Percentiles rank a stretch among this genome's conserved stretches.
These are phyloP conservation scores for Fraxinus anomala DNA, from an alignment of 257 asterid species.

Conservation along the genomic window DNA sequence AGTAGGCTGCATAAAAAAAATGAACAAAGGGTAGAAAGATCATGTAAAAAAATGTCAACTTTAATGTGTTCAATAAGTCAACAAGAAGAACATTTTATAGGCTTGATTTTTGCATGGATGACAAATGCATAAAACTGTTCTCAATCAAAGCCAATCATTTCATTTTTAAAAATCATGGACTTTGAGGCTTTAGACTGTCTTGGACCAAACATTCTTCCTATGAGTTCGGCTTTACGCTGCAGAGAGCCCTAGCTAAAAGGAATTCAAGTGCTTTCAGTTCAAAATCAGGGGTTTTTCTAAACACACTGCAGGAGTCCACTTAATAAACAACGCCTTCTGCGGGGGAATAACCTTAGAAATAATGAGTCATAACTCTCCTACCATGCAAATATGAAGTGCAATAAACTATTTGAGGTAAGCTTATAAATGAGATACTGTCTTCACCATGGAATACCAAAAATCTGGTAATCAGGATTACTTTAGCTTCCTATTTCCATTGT, in stretches of 20 bases:
- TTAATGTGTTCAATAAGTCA: conserved; percentile 14
- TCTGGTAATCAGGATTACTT: background rate
- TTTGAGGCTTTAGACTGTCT: conserved; percentile 2
- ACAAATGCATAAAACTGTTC: background rate
- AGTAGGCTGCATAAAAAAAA: conserved; percentile 15
- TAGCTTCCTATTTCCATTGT: background rate
- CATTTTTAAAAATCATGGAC: background rate
- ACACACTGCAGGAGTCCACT: background rate
- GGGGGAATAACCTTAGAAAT: background rate
- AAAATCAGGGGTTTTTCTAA: background rate
- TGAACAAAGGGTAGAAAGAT: conserved; percentile 8
- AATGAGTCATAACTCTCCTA: background rate
- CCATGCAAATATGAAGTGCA: background rate
- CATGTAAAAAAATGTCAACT: background rate
- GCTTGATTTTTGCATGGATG: conserved; percentile 9
- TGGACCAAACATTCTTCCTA: conserved; percentile 5
- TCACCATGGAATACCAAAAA: background rate
- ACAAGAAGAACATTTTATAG: conserved; percentile 14
- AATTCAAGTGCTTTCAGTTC: background rate
- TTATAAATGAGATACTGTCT: background rate
- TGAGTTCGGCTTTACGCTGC: conserved; percentile 9
- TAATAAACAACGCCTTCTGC: background rate
- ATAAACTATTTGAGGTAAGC: background rate
- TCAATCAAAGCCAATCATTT: background rate
- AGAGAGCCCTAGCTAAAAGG: conserved; percentile 16